Percentiles rank a stretch among this genome's conserved stretches.
These are phyloP conservation scores for Toxoplasma gondii DNA, from an alignment of 169 alveolate genomes.

Conservation along the genomic window DNA sequence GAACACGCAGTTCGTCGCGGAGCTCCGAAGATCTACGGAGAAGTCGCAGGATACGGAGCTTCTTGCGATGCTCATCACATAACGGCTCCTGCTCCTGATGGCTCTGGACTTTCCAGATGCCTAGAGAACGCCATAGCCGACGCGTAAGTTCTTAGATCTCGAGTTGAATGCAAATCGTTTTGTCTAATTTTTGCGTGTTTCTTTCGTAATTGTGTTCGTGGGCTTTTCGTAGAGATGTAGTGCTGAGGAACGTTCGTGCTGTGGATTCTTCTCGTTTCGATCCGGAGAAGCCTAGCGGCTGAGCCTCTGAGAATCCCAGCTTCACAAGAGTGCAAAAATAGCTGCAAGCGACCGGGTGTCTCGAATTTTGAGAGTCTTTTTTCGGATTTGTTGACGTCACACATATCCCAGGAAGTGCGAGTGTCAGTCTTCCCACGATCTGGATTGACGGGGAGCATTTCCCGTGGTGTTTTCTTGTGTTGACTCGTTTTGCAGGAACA, in stretches of 20 bases:
- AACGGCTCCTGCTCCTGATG: constrained; percentile 81
- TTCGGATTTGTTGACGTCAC: no score
- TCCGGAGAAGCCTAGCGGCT: no score
- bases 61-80: constrained; percentile 79
- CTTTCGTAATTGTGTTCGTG: neutral
- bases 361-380: no score
- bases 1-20: constrained; percentile 88
- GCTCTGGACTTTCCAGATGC: constrained; percentile 73
- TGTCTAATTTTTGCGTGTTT: neutral
- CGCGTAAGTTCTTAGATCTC: constrained; percentile 52
- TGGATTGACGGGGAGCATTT: no score
- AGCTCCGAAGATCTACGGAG: constrained; percentile 86
- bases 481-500: constrained; percentile 34
- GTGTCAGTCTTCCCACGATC: no score
- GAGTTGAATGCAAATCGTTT: neutral
- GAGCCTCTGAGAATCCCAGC: no score
- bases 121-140: constrained; percentile 67
- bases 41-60: constrained; percentile 81
- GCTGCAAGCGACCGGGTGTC: no score
- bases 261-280: no score
- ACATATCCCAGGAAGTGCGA: no score
- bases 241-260: no score
- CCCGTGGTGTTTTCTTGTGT: neutral
- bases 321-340: no score
- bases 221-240: no score